Evolutionary conservation across 108 stramenopile genomes (phyloP), one percentile per base, ranked within the genome.

Genomic region (Heterococcus sp.): DNA sequence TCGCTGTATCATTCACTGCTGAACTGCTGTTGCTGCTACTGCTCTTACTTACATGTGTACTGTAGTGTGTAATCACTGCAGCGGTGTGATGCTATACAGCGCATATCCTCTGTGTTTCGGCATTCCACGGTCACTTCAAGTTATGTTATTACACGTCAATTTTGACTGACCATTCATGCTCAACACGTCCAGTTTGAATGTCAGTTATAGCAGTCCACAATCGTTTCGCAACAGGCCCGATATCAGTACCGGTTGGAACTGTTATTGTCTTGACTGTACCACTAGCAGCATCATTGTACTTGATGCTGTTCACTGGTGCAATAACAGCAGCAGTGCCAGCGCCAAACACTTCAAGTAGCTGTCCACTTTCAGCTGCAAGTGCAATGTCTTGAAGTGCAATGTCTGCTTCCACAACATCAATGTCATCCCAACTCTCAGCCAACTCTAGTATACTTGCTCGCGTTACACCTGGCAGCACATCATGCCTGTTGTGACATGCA

Each of bases 261-360:
- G 68, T 58, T 21, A 58, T 21, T 58, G 46, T 58, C 46, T 58
- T 58, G 14, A 58, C 46, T 14, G 46, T 58, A 21, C 46, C 46
- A 21, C 46, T 58, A 14, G 8, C 46, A n/a, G n/a, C n/a, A 58
- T 58, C 46, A 58, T 8, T 21, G 88, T 93, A 93, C 68, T 92
- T 75, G 71, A 96, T 93, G 65, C 78, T 66, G 28, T 86, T 84
- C 37, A 95, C 88, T 27, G 96, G 96, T n/a, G 92, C 87, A 27
- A 97, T 92, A 0, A 95, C 94, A 0, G 93, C 95, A 14, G 96
- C 96, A 5, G 96, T 97, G 14, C 96, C 96, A 0, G 93, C 91
- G 63, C 96, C 96, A 86, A 97, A 97, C 4, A 90, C 92, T 87
- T 97, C 96, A n/a, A 95, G 32, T 46, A 97, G 82, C n/a, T 92